Base-by-base conservation (phyloP, 345 rosid genomes). In the Carallia pectinifolia region DNA sequence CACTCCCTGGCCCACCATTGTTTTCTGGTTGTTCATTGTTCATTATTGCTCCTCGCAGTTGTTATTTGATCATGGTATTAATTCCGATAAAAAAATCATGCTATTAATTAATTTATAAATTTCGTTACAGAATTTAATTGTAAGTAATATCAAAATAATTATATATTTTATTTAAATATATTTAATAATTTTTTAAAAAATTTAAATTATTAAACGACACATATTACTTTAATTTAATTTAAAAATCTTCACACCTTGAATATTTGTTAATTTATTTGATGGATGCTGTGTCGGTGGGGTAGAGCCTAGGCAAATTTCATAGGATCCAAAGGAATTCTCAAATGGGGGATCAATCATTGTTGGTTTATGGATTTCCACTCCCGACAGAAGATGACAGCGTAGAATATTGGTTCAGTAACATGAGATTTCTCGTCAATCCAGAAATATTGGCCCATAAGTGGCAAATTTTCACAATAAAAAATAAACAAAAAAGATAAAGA, bases 341-440 rank as follows among this genome's bases (percentile, higher is more conserved):
- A 37, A 4, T 64, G 71, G 76, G 81, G 83, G 60, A 71, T 76
- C 81, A 78, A 80, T 82, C 73, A 82, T 78, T 85, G 78, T 66
- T 73, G 62, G 82, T 68, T 80, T 74, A 80, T 80, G 69, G 60
- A 71, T 78, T 78, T 38, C 62, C 54, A 60, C 18, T 65, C 50
- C 84, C 66, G 81, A 78, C 81, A 71, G 68, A 71, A 27, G 75
- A 78, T 74, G 84, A 78, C 82, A 76, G 71, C 80, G 70, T 82
- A 80, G 84, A 82, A 85, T 82, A 80, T 78, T 67, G 71, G 88
- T 82, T 75, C 70, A 60, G 79, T 29, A 70, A 64, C 80, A 47
- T 85, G 27, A 84, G 69, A 68, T 76, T 76, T 78, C 86, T 79
- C 86, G 84, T 80, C 81, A 50, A 8, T 69, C 84, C 84, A 62